Evolutionary conservation across 2,329 filamentous ascomycete genomes (phyloP).

Genomic region (Alternaria postmessia): DNA sequence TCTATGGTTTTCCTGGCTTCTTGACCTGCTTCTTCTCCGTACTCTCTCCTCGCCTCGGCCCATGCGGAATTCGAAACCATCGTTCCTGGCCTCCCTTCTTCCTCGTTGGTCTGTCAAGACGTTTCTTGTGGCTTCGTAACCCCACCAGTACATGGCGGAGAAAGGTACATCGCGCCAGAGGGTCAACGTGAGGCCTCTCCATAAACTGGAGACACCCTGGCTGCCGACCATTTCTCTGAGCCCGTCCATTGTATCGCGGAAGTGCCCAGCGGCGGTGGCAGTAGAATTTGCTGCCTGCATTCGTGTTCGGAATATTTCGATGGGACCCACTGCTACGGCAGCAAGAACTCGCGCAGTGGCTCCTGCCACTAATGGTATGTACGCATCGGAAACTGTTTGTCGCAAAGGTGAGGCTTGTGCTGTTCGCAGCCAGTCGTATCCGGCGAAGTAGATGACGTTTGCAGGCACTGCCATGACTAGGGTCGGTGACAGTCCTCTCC

Average conservation of each 20-base stretch:
- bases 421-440: constrained; percentile 92
- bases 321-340: constrained; percentile 83
- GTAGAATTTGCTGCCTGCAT: constrained; percentile 76
- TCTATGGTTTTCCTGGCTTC: constrained; percentile 73
- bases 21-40: constrained; percentile 56
- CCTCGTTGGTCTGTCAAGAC: constrained; percentile 72
- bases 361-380: constrained; percentile 82
- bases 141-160: constrained; percentile 97
- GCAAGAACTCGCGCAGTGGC: constrained; percentile 79
- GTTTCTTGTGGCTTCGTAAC: constrained; percentile 85
- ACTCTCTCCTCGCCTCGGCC: constrained; percentile 44
- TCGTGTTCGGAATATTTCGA: constrained; percentile 92
- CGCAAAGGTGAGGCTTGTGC: constrained; percentile 76
- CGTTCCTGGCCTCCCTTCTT: constrained; percentile 53
- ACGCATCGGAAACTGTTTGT: constrained; percentile 64
- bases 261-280: constrained; percentile 66
- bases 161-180: constrained; percentile 98
- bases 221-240: constrained; percentile 79
- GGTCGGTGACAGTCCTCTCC: constrained; percentile 93
- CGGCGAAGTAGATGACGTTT: constrained; percentile 98
- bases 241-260: constrained; percentile 79
- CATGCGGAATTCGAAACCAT: constrained; percentile 43
- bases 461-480: constrained; percentile 91
- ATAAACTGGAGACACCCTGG: constrained; percentile 82
- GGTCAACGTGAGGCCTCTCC: constrained; percentile 88